Base-by-base conservation (phyloP, 768 basidiomycete species). In the Hygrophorus russula region DNA sequence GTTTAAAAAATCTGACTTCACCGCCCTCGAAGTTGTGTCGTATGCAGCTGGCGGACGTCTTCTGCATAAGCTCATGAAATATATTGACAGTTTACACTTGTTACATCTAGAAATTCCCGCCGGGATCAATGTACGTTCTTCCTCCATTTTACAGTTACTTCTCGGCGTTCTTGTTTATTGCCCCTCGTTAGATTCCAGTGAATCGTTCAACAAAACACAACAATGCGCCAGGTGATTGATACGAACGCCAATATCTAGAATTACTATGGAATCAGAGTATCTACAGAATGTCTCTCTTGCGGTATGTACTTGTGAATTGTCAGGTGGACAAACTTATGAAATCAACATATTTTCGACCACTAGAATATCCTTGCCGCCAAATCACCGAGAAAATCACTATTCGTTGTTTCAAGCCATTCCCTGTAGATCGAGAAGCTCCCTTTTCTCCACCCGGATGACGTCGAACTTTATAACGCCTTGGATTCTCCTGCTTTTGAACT, bases 351-450 rank as follows among this genome's bases (percentile, higher is more conserved):
- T 39, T 37, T 19, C 35, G 10, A 6, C 19, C 17, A 39, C 5
- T 51, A 86, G 76, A 91, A 91, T 59, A 79, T 91, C 41, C 74
- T 91, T 29, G 75, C 85, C 8, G 89, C 89, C n/a, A 90, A 90
- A 60, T 79, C 83, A 12, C 85, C 85, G 0, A 79, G 84, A 84
- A 54, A 45, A 72, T 58, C 5, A 15, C 17, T 30, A 12, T 20
- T 14, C 41, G n/a, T 6, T 11, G n/a, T 14, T 42, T 14, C 29
- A n/a, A 17, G 13, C 17, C 37, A 11, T 24, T 35, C 29, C 36
- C 38, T 14, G 12, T 49, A 85, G 83, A 79, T 47, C n/a, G 82
- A 92, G 56, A 74, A 80, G 54, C 56, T 85, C 17, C 86, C 88
- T 0, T 92, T 93, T 58, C 73, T 91, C 41, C 82, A 84, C 40